These are phyloP conservation scores for Ilyonectria robusta DNA, from an alignment of 2,329 filamentous ascomycete genomes.

Conservation along the genomic window DNA sequence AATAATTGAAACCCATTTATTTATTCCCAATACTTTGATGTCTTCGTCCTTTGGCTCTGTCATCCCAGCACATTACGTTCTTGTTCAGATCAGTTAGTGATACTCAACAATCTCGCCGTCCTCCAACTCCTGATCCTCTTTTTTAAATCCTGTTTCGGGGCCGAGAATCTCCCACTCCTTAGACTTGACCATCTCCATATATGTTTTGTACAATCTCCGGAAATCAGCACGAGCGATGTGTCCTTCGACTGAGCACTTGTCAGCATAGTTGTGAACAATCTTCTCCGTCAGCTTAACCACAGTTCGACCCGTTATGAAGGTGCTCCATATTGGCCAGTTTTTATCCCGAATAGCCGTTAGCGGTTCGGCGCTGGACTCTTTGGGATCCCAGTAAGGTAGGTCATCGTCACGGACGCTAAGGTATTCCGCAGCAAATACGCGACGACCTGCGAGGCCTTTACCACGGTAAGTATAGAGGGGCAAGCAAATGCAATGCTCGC, in stretches of 20 bases:
- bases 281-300: conserved; percentile 42
- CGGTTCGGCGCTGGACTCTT: conserved; percentile 3
- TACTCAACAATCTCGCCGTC: not conserved
- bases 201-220: not conserved
- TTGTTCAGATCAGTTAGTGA: not conserved
- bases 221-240: not conserved
- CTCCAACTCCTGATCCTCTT: not conserved
- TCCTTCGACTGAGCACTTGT: conserved; percentile 42
- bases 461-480: conserved; percentile 41
- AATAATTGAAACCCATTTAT: no score
- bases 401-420: conserved; percentile 37
- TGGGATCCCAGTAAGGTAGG: not conserved
- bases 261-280: not conserved
- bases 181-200: not conserved
- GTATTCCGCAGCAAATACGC: conserved; percentile 34
- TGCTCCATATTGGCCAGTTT: conserved; percentile 7
- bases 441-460: conserved; percentile 27
- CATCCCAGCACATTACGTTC: no score
- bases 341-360: conserved; percentile 26
- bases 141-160: not conserved
- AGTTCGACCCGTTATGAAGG: conserved; percentile 31
- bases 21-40: no score
- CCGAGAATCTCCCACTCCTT: not conserved
- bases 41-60: no score
- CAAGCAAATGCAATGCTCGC: conserved; percentile 36